These are phyloP conservation scores for Saturnispora silvae DNA, from an alignment of 805 yeast genomes.

Conservation along the genomic window DNA sequence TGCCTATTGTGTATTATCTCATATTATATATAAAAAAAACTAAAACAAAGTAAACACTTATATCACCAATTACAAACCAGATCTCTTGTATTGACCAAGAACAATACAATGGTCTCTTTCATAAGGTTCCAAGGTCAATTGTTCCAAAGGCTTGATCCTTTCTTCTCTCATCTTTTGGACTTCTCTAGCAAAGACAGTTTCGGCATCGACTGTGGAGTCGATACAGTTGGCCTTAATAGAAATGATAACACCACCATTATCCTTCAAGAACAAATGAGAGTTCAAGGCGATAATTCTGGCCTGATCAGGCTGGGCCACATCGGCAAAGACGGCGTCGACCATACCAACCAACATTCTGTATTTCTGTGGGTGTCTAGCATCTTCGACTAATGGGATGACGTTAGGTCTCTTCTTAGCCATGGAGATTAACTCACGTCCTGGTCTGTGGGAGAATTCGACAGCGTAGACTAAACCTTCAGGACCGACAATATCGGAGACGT, in stretches of 20 bases:
- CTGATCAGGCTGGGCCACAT: conserved; percentile 99
- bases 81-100: conserved; percentile 92
- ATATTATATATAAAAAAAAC: not conserved
- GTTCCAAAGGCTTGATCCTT: conserved; percentile 96
- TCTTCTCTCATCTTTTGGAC: conserved; percentile 98
- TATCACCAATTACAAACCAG: conserved; percentile 41
- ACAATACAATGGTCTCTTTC: conserved; percentile 99
- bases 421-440: conserved; percentile 97
- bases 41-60: not conserved
- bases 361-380: conserved; percentile 99
- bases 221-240: conserved; percentile 99
- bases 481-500: conserved; percentile 96
- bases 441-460: conserved; percentile 98
- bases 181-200: conserved; percentile 98
- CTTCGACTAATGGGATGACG: conserved; percentile 97
- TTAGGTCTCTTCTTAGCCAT: conserved; percentile 99
- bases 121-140: conserved; percentile 97
- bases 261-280: conserved; percentile 96
- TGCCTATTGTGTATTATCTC: no score
- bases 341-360: conserved; percentile 98
- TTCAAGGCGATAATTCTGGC: conserved; percentile 98
- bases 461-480: conserved; percentile 99
- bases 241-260: conserved; percentile 96
- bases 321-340: conserved; percentile 98
- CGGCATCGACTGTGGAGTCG: conserved; percentile 98